A percentile compares a stretch with the other conserved stretches of the same genome.
phyloP scores from a whole-genome alignment of 148 eudicot species.

The Linanthus parryae region DNA sequence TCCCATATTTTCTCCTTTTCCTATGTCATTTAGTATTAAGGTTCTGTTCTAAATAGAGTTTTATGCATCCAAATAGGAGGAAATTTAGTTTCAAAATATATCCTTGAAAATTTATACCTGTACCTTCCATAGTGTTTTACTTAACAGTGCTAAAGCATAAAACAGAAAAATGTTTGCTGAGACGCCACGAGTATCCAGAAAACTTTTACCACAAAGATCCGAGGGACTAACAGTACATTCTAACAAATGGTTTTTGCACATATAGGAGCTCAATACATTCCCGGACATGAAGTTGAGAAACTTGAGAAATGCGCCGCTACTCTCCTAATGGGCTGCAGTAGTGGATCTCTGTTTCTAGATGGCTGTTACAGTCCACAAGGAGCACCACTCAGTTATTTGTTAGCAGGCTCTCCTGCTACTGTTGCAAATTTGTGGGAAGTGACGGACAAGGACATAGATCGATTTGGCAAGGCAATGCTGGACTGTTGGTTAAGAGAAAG shows the following conservation, averaged over 20 bases:
- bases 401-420: conserved; percentile 85
- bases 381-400: conserved; percentile 61
- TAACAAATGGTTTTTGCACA: no score
- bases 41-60: no score
- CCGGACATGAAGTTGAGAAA: conserved; percentile 58
- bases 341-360: conserved; percentile 55
- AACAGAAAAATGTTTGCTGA: no score
- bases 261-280: conserved; percentile 76
- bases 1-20: neutral
- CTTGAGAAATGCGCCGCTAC: conserved; percentile 70
- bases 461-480: conserved; percentile 79
- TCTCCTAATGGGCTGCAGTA: conserved; percentile 88
- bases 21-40: neutral
- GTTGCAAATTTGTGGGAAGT: conserved; percentile 97
- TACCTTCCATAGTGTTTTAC: no score
- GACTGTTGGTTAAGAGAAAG: conserved; percentile 70
- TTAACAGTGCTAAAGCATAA: no score
- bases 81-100: neutral
- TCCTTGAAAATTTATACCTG: no score
- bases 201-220: no score
- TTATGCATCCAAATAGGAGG: no score
- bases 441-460: conserved; percentile 89
- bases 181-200: no score
- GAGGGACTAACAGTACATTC: no score
- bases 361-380: conserved; percentile 73